A percentile compares a stretch with the other conserved stretches of the same genome.
Evolutionary conservation across 2,329 filamentous ascomycete genomes (phyloP).

Genomic region (Grosmannia penicillata): DNA sequence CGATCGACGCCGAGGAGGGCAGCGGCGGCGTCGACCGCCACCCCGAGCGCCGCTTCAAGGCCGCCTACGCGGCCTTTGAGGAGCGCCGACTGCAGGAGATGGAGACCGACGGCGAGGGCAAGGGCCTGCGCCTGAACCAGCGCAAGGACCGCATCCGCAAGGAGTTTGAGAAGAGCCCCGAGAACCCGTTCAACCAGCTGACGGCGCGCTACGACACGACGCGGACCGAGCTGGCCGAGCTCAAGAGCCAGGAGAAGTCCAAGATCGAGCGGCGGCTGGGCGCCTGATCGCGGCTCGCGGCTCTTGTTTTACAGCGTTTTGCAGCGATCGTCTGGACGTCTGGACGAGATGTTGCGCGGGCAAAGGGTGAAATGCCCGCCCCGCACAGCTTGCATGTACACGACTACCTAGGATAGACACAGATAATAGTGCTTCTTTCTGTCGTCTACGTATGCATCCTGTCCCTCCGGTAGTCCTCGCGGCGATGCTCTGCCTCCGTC

Average conservation of each 20-base stretch:
- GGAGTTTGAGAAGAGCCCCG: constrained; percentile 88
- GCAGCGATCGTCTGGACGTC: no score
- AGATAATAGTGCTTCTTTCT: no score
- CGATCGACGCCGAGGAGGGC: constrained; percentile 29
- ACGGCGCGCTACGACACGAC: constrained; percentile 61
- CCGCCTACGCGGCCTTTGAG: constrained; percentile 71
- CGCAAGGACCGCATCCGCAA: constrained; percentile 71
- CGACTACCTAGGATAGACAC: no score
- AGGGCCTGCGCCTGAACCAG: constrained; percentile 69
- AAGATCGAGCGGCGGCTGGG: constrained; percentile 62
- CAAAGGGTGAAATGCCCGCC: no score
- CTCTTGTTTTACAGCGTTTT: no score
- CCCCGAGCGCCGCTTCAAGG: constrained; percentile 75
- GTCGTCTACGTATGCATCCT: no score
- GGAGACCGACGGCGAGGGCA: constrained; percentile 57
- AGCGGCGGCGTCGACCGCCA: constrained; percentile 61
- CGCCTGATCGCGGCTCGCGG: no score
- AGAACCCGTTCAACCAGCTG: constrained; percentile 91
- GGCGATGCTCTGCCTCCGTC: background rate
- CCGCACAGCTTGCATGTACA: no score
- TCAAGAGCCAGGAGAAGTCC: constrained; percentile 50
- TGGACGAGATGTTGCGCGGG: no score
- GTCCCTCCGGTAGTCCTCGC: background rate
- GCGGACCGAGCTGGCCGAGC: constrained; percentile 57
- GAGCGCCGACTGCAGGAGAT: constrained; percentile 72